Evolutionary conservation across 305 asterid species (phyloP).

Genomic region (Ilex paraguariensis): DNA sequence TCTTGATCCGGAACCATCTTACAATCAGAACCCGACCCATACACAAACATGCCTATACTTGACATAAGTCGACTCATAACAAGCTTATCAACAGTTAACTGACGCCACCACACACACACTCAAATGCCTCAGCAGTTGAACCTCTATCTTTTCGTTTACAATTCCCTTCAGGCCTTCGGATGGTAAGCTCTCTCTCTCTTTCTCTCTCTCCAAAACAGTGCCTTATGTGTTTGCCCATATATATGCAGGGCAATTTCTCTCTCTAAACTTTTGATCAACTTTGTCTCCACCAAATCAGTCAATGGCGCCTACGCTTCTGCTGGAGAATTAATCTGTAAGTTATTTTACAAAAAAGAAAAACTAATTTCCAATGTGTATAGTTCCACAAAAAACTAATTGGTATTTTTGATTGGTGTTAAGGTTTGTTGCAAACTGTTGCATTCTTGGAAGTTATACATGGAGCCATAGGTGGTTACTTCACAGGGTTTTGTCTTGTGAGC

Average conservation of each 20-base stretch:
- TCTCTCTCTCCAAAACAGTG: background rate
- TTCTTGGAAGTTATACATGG: constrained; percentile 96
- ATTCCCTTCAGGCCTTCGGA: constrained; percentile 60
- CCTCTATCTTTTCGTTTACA: constrained; percentile 62
- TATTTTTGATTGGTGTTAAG: constrained; percentile 28
- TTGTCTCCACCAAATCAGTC: constrained; percentile 43
- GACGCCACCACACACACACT: background rate
- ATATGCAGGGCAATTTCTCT: constrained; percentile 58
- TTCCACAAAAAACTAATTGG: background rate
- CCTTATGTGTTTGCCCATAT: too few species aligned
- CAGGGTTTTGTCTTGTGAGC: constrained; percentile 2
- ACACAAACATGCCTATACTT: too few species aligned
- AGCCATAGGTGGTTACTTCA: constrained; percentile 49
- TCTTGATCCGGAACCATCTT: too few species aligned
- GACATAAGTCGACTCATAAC: too few species aligned
- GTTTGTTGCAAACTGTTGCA: constrained; percentile 72
- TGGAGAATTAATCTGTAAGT: constrained; percentile 68
- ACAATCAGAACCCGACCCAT: too few species aligned
- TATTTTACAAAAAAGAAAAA: background rate
- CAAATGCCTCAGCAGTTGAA: constrained; percentile 36
- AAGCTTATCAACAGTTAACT: background rate
- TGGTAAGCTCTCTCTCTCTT: constrained; percentile 31
- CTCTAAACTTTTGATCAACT: constrained; percentile 45
- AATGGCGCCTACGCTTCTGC: constrained; percentile 61
- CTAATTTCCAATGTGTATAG: background rate